phyloP scores from a whole-genome alignment of 331 rosid genomes.

The Pyrus hybrid region DNA sequence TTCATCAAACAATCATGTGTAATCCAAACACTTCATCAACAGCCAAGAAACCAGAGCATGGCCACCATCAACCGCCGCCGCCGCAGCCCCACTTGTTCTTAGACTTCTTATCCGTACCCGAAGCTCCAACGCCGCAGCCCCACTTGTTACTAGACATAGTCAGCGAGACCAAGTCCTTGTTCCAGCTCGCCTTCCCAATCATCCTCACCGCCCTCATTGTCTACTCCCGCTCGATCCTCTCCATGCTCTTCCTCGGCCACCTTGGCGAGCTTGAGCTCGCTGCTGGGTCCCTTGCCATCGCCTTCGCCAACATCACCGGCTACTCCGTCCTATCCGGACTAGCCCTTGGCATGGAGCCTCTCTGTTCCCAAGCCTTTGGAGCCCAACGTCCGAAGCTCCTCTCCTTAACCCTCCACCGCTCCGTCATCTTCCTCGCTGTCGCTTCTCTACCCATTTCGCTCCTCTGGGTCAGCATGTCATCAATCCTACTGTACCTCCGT shows the following conservation, averaged over 20 bases:
- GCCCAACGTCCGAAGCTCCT: conserved; percentile 69
- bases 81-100: conserved; percentile 4
- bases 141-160: conserved; percentile 10
- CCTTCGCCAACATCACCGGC: conserved; percentile 85
- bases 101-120: conserved; percentile 4
- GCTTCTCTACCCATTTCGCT: conserved; percentile 71
- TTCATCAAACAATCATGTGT: conserved; percentile 18
- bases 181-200: conserved; percentile 52
- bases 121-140: neutral
- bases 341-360: conserved; percentile 85
- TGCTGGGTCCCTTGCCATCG: conserved; percentile 71
- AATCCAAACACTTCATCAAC: conserved; percentile 19
- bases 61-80: neutral
- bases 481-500: conserved; percentile 28
- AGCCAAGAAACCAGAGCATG: conserved; percentile 6
- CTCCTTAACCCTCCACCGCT: conserved; percentile 69
- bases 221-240: conserved; percentile 69
- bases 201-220: conserved; percentile 57
- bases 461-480: conserved; percentile 58
- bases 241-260: conserved; percentile 81
- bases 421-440: conserved; percentile 45
- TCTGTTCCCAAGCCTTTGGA: conserved; percentile 90
- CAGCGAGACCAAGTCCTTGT: conserved; percentile 44
- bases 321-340: conserved; percentile 78
- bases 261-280: conserved; percentile 68